phyloP scores from a whole-genome alignment of 1,284 basidiomycete species.

The Apiotrichum laibachii region DNA sequence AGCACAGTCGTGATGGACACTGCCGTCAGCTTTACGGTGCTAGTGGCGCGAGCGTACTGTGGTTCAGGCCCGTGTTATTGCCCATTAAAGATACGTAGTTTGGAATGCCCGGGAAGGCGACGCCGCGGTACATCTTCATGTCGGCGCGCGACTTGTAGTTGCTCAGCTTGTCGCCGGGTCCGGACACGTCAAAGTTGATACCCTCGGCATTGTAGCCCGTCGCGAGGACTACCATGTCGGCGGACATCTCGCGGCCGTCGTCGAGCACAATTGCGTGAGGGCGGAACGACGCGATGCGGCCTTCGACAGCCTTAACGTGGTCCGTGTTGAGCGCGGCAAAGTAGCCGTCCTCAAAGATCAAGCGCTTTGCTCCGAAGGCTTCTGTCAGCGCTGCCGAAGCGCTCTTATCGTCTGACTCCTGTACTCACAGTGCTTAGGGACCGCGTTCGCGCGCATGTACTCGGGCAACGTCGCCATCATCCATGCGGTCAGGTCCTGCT shows the following conservation, averaged over 20 bases:
- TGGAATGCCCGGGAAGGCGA: slow-evolving; percentile 24
- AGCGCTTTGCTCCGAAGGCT: slow-evolving; percentile 28
- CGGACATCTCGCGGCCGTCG: slow-evolving; percentile 18
- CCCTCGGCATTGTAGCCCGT: slow-evolving; percentile 14
- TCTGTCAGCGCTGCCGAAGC: too few species aligned
- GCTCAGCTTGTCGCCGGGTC: neutral
- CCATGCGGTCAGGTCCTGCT: neutral
- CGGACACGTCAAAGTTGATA: neutral
- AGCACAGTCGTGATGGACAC: slow-evolving; percentile 15
- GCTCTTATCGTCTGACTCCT: too few species aligned
- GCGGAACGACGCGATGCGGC: slow-evolving; percentile 5
- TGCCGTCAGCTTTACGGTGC: neutral
- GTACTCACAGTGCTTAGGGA: slow-evolving; percentile 4
- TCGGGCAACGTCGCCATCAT: slow-evolving; percentile 5
- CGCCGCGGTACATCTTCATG: slow-evolving; percentile 3
- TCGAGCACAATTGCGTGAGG: slow-evolving; percentile 17
- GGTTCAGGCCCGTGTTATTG: slow-evolving; percentile 29
- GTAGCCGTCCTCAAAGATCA: slow-evolving; percentile 33
- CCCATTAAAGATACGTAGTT: slow-evolving; percentile 33
- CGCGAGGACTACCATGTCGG: slow-evolving; percentile 24
- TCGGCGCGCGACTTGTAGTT: neutral
- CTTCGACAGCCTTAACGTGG: slow-evolving; percentile 26
- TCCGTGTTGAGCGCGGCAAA: slow-evolving; percentile 24
- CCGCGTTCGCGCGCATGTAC: slow-evolving; percentile 1
- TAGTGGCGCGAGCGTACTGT: slow-evolving; percentile 15